phyloP scores from a whole-genome alignment of 345 rosid genomes.

The Lepidium sativum region DNA sequence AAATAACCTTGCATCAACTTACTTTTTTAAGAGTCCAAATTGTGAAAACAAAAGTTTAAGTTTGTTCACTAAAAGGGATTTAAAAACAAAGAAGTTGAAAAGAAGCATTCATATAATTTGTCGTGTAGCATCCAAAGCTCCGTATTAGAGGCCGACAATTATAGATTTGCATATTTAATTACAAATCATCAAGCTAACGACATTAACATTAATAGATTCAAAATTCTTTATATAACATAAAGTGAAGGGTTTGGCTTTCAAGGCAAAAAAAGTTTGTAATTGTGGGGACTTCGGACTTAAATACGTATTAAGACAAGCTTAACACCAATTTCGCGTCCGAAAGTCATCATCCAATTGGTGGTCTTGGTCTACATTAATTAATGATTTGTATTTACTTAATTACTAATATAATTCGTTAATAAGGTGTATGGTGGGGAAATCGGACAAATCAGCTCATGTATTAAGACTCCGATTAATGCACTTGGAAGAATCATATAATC shows the following conservation, averaged over 20 bases:
- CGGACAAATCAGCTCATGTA: constrained; percentile 35
- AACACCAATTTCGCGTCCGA: constrained; percentile 28
- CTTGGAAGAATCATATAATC: constrained; percentile 28
- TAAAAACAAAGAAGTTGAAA: background rate
- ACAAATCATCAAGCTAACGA: background rate
- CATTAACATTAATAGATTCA: background rate
- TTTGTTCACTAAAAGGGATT: background rate
- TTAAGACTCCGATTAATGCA: constrained; percentile 25
- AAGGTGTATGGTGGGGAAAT: constrained; percentile 30
- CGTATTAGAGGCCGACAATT: constrained; percentile 26
- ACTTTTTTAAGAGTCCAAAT: background rate
- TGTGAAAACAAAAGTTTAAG: background rate
- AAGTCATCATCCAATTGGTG: constrained; percentile 26
- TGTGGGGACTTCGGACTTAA: constrained; percentile 30
- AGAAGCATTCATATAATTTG: constrained; percentile 10
- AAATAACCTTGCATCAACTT: background rate
- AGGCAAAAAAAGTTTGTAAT: constrained; percentile 21
- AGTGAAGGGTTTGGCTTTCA: constrained; percentile 25
- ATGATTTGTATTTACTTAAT: background rate
- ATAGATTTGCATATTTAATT: constrained; percentile 11
- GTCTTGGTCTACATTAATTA: constrained; percentile 16
- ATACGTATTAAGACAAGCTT: constrained; percentile 17
- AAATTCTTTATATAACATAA: background rate
- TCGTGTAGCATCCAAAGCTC: constrained; percentile 24
- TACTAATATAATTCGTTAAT: constrained; percentile 5